Base-by-base conservation (phyloP, 805 yeast species). In the Cyberlindnera samutprakarnensis region DNA sequence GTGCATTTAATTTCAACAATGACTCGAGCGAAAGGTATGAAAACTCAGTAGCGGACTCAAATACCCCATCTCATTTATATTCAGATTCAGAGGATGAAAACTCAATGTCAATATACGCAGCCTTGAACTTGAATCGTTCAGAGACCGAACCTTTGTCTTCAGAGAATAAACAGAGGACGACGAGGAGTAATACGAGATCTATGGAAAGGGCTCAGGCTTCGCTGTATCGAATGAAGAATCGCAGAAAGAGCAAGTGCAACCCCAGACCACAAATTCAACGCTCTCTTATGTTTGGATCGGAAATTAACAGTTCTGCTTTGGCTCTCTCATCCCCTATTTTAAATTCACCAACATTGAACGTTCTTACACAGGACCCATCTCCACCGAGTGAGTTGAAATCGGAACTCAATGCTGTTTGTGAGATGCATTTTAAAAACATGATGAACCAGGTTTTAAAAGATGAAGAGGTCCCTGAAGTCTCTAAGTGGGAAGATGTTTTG, bases 191-290 rank as follows among this genome's bases (percentile, higher is more conserved):
- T 8, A 57, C 62, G 0, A 56, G 76, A 33, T 72, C 81, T 1
- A 59, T 64, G 23, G 82, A 74, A 41, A 59, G 83, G 42, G 83
- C 84, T 0, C 77, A 75, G 44, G 82, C 83, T 0, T 75, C 83
- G 0, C 47, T 77, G 14, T 63, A 70, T 35, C 59, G 85, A 51
- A 76, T 76, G 66, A 63, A 69, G 36, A 70, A 72, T 25, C 61
- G 83, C 37, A 56, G 83, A 33, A 68, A 68, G 50, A 68, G 75
- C 38, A 72, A 68, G 43, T 61, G 63, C 38, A 65, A 34, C 1
- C 50, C 60, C 17, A 56, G 54, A 17, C 56, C 57, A 23, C 51
- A 51, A 13, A 43, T 52, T 8, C 28, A 14, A 21, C 15, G 10
- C 23, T 19, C 26, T 18, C 27, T 25, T 5, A 27, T 18, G n/a